Evolutionary conservation across 768 basidiomycete genomes (phyloP), one percentile per base, ranked within the genome.

Genomic region (Pseudohyphozyma bogoriensis): DNA sequence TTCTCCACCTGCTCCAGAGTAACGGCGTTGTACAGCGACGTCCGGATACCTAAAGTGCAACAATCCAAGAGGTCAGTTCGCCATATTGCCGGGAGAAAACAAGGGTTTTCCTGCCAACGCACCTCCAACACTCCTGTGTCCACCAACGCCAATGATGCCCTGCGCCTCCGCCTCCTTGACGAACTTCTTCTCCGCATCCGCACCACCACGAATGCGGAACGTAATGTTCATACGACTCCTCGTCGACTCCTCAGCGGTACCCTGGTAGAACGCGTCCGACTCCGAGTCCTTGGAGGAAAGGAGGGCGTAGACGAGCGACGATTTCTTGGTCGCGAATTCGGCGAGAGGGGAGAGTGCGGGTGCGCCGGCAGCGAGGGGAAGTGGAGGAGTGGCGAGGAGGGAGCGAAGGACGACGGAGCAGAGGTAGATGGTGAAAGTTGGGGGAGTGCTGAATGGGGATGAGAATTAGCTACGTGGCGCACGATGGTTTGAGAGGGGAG

Each of bases 161-260:
- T 73, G 77, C 67, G 77, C 78, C 70, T 89, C 85, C 0, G 92
- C 92, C 13, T 86, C 89, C 24, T 79, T 78, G 65, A 97, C 72
- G 73, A 96, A 97, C 68, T 76, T 74, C 68, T 81, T 81, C 73
- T 95, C 77, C 40, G 40, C 40, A 18, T 42, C 24, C 2, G 20
- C 40, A 18, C 24, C 45, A 0, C 70, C 72, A 16, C 82, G 65
- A 16, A 92, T 77, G 55, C 82, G 81, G 74, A 96, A 97, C 1
- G 89, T 87, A 20, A 89, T 79, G 72, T 99, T 99, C 93, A 97
- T 97, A 83, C 87, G 86, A 74, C 92, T 96, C 61, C 85, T 80
- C 51, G 84, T 85, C 59, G 79, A 78, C 69, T 81, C 78, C 24
- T 70, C 67, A 11, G 93, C 91, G 70, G 85, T 87, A 26, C 79